Evolutionary conservation across 345 rosid genomes (phyloP).

Genomic region (Arabis hirsuta): DNA sequence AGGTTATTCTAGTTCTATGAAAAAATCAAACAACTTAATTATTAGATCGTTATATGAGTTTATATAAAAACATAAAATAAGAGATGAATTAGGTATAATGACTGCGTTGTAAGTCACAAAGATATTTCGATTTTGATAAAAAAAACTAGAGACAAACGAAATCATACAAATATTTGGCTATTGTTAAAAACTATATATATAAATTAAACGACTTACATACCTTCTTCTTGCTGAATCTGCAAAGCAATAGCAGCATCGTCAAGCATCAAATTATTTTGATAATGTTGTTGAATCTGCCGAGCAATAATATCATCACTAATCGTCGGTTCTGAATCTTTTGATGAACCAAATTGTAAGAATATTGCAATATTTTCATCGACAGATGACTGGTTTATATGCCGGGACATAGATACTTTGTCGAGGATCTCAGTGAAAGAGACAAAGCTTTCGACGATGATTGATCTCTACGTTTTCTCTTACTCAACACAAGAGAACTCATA

Average conservation of each 20-base stretch:
- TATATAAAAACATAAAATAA: neutral
- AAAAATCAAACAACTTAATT: too few species aligned
- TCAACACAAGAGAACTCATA: neutral
- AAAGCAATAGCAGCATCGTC: conserved; percentile 31
- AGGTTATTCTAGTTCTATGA: too few species aligned
- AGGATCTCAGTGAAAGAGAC: neutral
- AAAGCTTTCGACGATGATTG: neutral
- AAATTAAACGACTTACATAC: conserved; percentile 1
- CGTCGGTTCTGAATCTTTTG: conserved; percentile 25
- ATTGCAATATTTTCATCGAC: conserved; percentile 30
- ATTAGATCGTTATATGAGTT: too few species aligned
- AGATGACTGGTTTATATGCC: conserved; percentile 14
- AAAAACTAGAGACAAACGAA: neutral
- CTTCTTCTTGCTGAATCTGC: conserved; percentile 37
- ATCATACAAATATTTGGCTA: neutral
- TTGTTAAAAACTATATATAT: neutral
- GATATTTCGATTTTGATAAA: neutral
- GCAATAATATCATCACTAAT: conserved; percentile 31
- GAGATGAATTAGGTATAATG: neutral
- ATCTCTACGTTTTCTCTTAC: conserved; percentile 9
- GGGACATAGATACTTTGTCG: conserved; percentile 14
- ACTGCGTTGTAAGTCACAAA: neutral
- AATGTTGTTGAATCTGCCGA: conserved; percentile 17
- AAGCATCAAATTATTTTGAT: neutral
- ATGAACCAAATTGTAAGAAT: conserved; percentile 29